Percentiles rank a stretch among this genome's conserved stretches.
Evolutionary conservation across 176 grass and related monocot species (phyloP).

Genomic region (Musa schizocarpa): DNA sequence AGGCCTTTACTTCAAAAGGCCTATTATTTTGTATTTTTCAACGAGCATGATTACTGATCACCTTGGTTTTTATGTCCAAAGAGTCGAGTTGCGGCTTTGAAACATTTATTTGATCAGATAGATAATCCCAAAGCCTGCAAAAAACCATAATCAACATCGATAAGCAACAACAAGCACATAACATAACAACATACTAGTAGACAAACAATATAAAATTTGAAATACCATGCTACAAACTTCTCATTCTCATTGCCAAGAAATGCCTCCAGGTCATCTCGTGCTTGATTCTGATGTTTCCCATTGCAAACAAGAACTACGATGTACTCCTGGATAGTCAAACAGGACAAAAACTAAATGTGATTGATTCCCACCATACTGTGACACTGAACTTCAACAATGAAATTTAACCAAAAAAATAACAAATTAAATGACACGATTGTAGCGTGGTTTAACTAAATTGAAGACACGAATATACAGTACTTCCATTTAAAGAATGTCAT

Average conservation of each 20-base stretch:
- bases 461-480: neutral
- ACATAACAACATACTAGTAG: neutral
- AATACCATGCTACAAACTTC: constrained; percentile 80
- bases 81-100: constrained; percentile 12
- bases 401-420: neutral
- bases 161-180: constrained; percentile 1
- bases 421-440: neutral
- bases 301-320: constrained; percentile 81
- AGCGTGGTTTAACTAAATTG: neutral
- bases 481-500: neutral
- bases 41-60: neutral
- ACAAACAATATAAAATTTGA: neutral
- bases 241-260: constrained; percentile 69
- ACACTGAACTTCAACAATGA: constrained; percentile 8
- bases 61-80: constrained; percentile 22
- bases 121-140: constrained; percentile 54
- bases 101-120: constrained; percentile 20
- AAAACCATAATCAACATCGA: constrained; percentile 21
- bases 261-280: constrained; percentile 63
- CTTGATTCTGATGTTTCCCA: constrained; percentile 83
- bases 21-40: constrained; percentile 14
- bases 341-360: constrained; percentile 14
- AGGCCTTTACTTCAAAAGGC: neutral
- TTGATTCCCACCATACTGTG: constrained; percentile 22
- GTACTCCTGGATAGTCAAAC: constrained; percentile 53